Evolutionary conservation across 2,329 filamentous ascomycete genomes (phyloP).

Genomic region (Calonectria multiphialidica): DNA sequence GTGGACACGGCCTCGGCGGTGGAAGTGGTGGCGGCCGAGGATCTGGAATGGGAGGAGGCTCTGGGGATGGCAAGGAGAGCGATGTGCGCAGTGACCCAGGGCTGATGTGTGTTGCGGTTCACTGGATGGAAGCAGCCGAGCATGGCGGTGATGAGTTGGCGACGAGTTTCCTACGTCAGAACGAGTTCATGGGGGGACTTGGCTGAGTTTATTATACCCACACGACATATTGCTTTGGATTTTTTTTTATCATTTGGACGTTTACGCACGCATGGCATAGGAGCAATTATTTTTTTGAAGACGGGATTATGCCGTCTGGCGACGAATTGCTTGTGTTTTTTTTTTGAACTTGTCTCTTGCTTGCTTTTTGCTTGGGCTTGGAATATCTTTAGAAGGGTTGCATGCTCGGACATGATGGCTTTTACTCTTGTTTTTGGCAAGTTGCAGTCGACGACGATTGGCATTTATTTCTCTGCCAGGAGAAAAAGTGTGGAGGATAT

Average conservation of each 20-base stretch:
- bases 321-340: conserved; percentile 12
- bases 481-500: conserved; percentile 38
- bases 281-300: conserved; percentile 9
- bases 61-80: conserved; percentile 51
- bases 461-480: conserved; percentile 14
- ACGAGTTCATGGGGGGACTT: conserved; percentile 54
- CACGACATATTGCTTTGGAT: conserved; percentile 27
- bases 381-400: conserved; percentile 16
- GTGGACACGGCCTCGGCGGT: conserved; percentile 40
- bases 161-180: conserved; percentile 82
- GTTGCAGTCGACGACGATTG: conserved; percentile 6
- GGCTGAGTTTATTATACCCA: conserved; percentile 46
- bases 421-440: conserved; percentile 4
- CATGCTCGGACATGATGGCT: conserved; percentile 5
- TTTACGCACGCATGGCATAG: conserved; percentile 18
- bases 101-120: conserved; percentile 92
- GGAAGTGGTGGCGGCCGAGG: conserved; percentile 38
- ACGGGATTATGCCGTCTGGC: conserved; percentile 1
- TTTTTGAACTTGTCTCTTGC: conserved; percentile 12
- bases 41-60: conserved; percentile 36
- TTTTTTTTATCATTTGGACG: conserved; percentile 31
- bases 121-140: conserved; percentile 96
- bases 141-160: conserved; percentile 89
- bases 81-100: conserved; percentile 81
- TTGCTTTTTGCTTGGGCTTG: conserved; percentile 23